These are phyloP conservation scores for Dioscorea zingiberensis DNA, from an alignment of 106 monocot genomes.

Conservation along the genomic window DNA sequence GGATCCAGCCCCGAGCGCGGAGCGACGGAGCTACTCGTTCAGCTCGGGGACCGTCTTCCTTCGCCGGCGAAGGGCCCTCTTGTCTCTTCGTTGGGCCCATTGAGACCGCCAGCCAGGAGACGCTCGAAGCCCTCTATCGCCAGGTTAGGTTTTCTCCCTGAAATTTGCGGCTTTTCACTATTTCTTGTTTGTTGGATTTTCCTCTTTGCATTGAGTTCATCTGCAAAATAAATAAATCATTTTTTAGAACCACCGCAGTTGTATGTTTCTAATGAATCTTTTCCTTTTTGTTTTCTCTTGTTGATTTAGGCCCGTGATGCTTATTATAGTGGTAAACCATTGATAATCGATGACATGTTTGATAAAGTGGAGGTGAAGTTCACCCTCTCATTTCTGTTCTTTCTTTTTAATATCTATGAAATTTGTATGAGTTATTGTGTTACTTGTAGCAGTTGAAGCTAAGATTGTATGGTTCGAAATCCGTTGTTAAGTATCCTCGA, in stretches of 20 bases:
- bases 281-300: constrained; percentile 1
- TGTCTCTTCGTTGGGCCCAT: constrained; percentile 94
- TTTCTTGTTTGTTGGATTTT: not conserved
- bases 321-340: constrained; percentile 89
- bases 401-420: too few relatives aligned
- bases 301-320: constrained; percentile 75
- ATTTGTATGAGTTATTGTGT: too few relatives aligned
- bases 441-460: constrained; percentile 61
- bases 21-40: not conserved
- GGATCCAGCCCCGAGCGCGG: constrained; percentile 10
- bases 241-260: too few relatives aligned
- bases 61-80: constrained; percentile 67
- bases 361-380: constrained; percentile 88
- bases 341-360: constrained; percentile 97
- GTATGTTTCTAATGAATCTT: too few relatives aligned
- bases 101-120: constrained; percentile 89
- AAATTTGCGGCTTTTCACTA: not conserved
- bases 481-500: constrained; percentile 92
- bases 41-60: not conserved
- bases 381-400: not conserved
- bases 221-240: too few relatives aligned
- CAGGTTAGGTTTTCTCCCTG: constrained; percentile 35
- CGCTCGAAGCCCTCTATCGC: constrained; percentile 89
- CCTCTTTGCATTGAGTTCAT: too few relatives aligned
- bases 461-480: constrained; percentile 80